Evolutionary conservation across 768 basidiomycete species (phyloP).

Genomic region (Saitozyma sp.): DNA sequence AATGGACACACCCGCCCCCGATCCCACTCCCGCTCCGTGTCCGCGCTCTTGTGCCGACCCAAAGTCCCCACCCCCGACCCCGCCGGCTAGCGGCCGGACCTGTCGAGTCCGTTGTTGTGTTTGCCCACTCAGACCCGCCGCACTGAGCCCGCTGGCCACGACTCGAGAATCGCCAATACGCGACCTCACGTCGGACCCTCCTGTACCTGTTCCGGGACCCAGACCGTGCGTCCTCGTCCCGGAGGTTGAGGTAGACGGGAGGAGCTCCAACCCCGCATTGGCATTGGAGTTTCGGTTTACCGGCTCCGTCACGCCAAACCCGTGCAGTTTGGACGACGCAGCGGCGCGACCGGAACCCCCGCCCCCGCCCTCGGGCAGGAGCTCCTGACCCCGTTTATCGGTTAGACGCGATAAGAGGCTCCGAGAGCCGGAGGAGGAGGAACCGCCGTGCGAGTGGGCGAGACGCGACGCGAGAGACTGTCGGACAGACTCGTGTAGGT

Average conservation of each 20-base stretch:
- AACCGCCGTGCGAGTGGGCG: background rate
- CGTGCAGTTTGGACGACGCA: slow-evolving; percentile 22
- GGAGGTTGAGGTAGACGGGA: slow-evolving; percentile 11
- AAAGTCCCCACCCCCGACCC: background rate
- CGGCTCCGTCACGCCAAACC: slow-evolving; percentile 19
- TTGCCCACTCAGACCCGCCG: slow-evolving; percentile 6
- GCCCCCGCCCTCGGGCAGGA: slow-evolving; percentile 12
- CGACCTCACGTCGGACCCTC: slow-evolving; percentile 5
- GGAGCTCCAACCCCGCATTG: slow-evolving; percentile 38
- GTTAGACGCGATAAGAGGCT: background rate
- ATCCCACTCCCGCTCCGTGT: background rate
- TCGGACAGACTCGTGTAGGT: slow-evolving; percentile 27
- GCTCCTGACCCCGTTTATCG: slow-evolving; percentile 25
- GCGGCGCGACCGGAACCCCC: background rate
- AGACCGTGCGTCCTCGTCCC: background rate
- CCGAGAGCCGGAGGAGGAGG: background rate
- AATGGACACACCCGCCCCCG: slow-evolving; percentile 23
- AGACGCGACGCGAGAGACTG: slow-evolving; percentile 14
- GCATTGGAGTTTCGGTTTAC: slow-evolving; percentile 20
- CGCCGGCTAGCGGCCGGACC: background rate
- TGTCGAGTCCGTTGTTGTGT: background rate
- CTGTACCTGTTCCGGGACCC: slow-evolving; percentile 8
- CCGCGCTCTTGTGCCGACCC: background rate
- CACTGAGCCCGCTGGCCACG: slow-evolving; percentile 3
- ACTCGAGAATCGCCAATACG: slow-evolving; percentile 4